Percentiles rank a stretch among this genome's conserved stretches.
Conservation (phyloP, 345 rosid genomes). For the Dimocarpus longan region DNA sequence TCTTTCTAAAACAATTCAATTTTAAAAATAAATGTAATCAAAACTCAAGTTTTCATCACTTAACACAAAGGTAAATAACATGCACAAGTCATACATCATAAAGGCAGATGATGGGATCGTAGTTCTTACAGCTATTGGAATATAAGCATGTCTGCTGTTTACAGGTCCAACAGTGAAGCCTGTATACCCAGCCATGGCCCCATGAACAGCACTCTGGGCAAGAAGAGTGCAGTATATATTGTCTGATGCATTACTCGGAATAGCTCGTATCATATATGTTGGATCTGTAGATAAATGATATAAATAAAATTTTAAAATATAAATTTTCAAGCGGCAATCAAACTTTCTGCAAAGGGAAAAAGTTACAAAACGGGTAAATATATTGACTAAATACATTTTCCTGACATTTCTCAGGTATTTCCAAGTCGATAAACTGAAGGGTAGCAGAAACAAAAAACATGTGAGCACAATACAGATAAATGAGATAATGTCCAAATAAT, state of each 20-base stretch:
- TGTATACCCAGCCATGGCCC: conserved; percentile 97
- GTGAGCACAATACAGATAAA: background rate
- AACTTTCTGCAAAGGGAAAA: background rate
- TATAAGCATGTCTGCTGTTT: conserved; percentile 87
- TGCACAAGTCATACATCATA: background rate
- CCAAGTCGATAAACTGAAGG: conserved; percentile 3
- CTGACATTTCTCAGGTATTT: background rate
- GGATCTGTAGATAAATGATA: conserved; percentile 58
- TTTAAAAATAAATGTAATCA: background rate
- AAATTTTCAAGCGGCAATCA: background rate
- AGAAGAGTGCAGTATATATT: conserved; percentile 97
- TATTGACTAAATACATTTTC: background rate
- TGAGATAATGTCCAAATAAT: background rate
- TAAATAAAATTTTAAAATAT: conserved; percentile 1
- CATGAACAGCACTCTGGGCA: conserved; percentile 95
- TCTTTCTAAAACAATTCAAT: background rate
- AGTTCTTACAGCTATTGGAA: conserved; percentile 74
- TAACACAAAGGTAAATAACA: conserved; percentile 15
- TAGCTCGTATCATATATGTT: conserved; percentile 93
- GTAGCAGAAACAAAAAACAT: background rate
- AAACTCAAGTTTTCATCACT: conserved; percentile 9
- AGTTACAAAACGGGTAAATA: background rate
- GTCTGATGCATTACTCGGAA: conserved; percentile 94
- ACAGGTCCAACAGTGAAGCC: conserved; percentile 98
- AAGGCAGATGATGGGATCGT: conserved; percentile 5